phyloP scores from a whole-genome alignment of 1,284 basidiomycete genomes.

The Chiua sp. region DNA sequence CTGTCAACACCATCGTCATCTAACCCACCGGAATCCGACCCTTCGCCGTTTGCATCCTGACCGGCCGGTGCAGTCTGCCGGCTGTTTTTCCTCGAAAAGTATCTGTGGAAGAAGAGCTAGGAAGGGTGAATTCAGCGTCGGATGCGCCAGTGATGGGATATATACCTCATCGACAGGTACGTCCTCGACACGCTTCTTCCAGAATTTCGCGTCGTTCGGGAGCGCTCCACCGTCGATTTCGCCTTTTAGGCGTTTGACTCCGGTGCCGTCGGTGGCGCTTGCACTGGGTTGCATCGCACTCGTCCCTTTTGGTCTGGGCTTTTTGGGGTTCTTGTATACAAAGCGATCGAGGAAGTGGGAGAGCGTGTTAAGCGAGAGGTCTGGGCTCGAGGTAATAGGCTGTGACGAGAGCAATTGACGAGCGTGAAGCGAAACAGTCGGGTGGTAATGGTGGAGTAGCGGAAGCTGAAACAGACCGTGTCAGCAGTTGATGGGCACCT shows the following conservation, averaged over 20 bases:
- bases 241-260: conserved; percentile 78
- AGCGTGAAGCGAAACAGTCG: conserved; percentile 88
- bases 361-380: conserved; percentile 93
- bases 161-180: conserved; percentile 89
- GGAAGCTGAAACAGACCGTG: conserved; percentile 57
- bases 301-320: conserved; percentile 67
- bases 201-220: conserved; percentile 84
- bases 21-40: conserved; percentile 31
- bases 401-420: conserved; percentile 77
- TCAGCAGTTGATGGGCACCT: neutral
- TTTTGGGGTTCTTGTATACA: conserved; percentile 97
- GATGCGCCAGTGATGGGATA: conserved; percentile 8
- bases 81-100: conserved; percentile 67
- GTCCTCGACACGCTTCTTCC: conserved; percentile 73
- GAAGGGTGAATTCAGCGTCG: conserved; percentile 5
- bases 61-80: conserved; percentile 45
- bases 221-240: conserved; percentile 54
- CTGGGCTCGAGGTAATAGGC: conserved; percentile 81
- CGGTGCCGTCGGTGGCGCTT: conserved; percentile 62
- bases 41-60: conserved; percentile 38
- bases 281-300: conserved; percentile 97
- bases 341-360: conserved; percentile 89
- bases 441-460: conserved; percentile 90
- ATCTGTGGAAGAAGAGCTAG: conserved; percentile 72
- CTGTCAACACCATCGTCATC: conserved; percentile 50